Evolutionary conservation across 805 yeast species (phyloP).

Genomic region (Zygosaccharomyces kombuchaensis): DNA sequence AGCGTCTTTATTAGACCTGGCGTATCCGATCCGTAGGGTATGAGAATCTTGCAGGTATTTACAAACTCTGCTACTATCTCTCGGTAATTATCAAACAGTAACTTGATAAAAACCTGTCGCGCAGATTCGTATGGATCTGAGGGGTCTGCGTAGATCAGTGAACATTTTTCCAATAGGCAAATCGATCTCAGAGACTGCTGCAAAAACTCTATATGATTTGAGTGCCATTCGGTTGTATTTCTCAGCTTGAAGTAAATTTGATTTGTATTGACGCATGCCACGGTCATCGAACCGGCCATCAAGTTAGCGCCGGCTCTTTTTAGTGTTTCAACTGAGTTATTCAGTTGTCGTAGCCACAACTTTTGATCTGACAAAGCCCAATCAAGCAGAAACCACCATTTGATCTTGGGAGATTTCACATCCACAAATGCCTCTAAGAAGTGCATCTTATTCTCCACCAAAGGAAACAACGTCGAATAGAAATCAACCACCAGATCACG

Average conservation of each 20-base stretch:
- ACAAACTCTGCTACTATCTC: conserved; percentile 14
- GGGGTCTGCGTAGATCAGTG: conserved; percentile 11
- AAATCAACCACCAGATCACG: background rate
- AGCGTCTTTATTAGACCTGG: conserved; percentile 45
- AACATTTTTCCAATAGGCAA: conserved; percentile 14
- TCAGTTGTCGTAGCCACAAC: conserved; percentile 20
- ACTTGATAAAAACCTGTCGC: background rate
- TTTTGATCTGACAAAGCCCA: conserved; percentile 22
- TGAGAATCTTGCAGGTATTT: conserved; percentile 26
- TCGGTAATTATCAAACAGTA: conserved; percentile 5
- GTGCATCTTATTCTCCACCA: background rate
- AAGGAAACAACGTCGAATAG: conserved; percentile 8
- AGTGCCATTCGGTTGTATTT: conserved; percentile 20
- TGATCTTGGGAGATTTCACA: background rate
- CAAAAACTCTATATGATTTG: conserved; percentile 23
- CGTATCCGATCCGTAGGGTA: conserved; percentile 52
- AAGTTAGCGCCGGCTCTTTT: background rate
- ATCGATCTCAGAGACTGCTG: conserved; percentile 26
- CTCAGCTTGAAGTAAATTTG: conserved; percentile 19
- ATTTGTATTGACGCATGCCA: conserved; percentile 18
- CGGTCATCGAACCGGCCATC: conserved; percentile 8
- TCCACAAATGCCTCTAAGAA: conserved; percentile 7
- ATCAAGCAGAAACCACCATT: conserved; percentile 21
- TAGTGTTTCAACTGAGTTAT: conserved; percentile 4
- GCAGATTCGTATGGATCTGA: background rate